Percentiles rank a stretch among this genome's conserved stretches.
Evolutionary conservation across 805 yeast genomes (phyloP).

Genomic region (Limtongia smithiae): DNA sequence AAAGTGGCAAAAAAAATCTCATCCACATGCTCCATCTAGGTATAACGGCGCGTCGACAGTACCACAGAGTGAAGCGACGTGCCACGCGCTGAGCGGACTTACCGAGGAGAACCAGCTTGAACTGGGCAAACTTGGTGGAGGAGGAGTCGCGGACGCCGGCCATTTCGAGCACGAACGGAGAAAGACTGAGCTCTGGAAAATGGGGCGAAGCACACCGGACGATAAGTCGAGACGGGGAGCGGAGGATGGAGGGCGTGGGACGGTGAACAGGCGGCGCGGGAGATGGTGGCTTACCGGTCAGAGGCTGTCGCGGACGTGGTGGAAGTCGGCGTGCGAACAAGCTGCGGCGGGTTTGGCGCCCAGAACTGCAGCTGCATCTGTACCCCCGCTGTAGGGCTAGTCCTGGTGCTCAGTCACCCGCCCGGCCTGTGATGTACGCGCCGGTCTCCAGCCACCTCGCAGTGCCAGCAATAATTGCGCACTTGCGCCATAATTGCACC

Average conservation of each 20-base stretch:
- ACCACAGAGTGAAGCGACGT: too few species aligned
- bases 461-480: too few species aligned
- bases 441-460: neutral
- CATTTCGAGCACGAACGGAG: too few species aligned
- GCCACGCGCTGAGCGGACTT: constrained; percentile 24
- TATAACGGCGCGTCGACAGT: too few species aligned
- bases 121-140: constrained; percentile 45
- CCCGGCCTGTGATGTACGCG: constrained; percentile 1
- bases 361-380: neutral
- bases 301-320: too few species aligned
- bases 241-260: neutral
- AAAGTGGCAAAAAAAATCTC: neutral
- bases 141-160: constrained; percentile 31
- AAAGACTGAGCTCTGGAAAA: too few species aligned
- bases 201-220: too few species aligned
- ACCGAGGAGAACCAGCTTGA: constrained; percentile 71
- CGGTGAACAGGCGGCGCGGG: neutral
- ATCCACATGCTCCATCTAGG: neutral
- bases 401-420: constrained; percentile 1
- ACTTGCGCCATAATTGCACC: too few species aligned
- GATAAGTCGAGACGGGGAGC: neutral
- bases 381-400: neutral
- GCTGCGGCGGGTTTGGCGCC: too few species aligned
- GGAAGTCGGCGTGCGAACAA: too few species aligned
- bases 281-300: neutral